Base-by-base conservation (phyloP, 805 yeast species). In the Millerago galiae region DNA sequence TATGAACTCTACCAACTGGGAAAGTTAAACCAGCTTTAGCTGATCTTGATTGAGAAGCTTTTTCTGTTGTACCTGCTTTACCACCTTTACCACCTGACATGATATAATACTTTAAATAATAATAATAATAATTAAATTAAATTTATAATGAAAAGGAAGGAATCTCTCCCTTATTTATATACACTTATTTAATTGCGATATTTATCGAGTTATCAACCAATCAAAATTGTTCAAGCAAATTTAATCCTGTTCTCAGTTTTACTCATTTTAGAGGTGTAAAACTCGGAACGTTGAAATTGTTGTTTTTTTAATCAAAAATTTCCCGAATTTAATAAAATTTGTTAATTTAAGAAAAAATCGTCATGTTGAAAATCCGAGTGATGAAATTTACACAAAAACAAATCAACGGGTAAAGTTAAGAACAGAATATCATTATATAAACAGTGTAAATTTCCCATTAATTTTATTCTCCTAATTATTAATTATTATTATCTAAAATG, bases 1-100 rank as follows among this genome's bases (percentile, higher is more conserved):
- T 83, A 79, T 91, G 96, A 59, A 91, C 93, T 82, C 98, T 90
- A 71, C 98, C 98, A 57, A 91, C 98, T 75, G 98, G 98, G 95
- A 91, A 91, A 61, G 95, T 87, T 66, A 91, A 81, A 71, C 97
- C 98, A 66, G 98, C 97, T 79, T 89, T 91, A 53, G 96, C 83
- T 58, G 98, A 91, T 82, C 98, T 88, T 44, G 97, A 85, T 76
- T 91, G 93, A 65, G 97, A 83, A 62, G 95, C 89, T 75, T 91
- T 91, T 68, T 88, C 90, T 60, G 95, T 71, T 57, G 95, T 76
- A 65, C 95, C 95, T 66, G 96, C 95, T 75, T 90, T 90, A 66
- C 93, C 93, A 78, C 83, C 75, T 70, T 71, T 71, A 63, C 75
- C 75, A 62, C 74, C 74, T 62, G 91, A 83, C 93, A 84, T 84